Evolutionary conservation across 495 filamentous ascomycete genomes (phyloP).

Genomic region (Neurospora sp.): DNA sequence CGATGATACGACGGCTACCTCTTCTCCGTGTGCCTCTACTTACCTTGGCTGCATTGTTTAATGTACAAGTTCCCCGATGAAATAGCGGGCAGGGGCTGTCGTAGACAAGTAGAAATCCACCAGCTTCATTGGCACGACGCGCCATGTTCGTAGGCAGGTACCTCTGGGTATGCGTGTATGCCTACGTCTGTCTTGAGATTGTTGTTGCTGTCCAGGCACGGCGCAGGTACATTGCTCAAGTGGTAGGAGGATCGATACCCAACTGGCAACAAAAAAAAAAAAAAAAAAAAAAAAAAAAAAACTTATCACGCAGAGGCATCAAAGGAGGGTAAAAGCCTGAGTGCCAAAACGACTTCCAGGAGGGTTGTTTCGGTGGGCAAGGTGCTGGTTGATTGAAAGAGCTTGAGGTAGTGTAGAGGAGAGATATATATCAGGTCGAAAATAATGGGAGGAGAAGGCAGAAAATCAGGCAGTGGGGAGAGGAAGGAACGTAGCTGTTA

Average conservation of each 20-base stretch:
- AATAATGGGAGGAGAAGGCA: background rate
- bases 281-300: background rate
- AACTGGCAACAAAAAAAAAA: background rate
- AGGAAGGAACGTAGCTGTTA: background rate
- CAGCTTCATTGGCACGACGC: background rate
- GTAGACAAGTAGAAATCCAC: background rate
- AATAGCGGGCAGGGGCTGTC: background rate
- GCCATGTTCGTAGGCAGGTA: background rate
- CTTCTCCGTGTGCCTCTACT: background rate
- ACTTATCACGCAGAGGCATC: background rate
- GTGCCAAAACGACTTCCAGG: background rate
- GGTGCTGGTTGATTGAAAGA: background rate
- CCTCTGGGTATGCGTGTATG: too few relatives aligned
- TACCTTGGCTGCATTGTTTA: background rate
- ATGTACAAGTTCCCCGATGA: background rate
- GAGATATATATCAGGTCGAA: too few relatives aligned
- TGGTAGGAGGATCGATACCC: background rate
- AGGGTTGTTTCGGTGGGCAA: too few relatives aligned
- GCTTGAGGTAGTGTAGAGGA: too few relatives aligned
- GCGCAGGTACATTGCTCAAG: background rate
- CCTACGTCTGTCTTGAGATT: too few relatives aligned
- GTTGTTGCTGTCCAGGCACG: background rate
- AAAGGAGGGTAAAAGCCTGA: background rate
- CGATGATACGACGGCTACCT: background rate
- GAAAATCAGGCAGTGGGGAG: background rate